Base-by-base conservation (phyloP, 495 filamentous ascomycete genomes). In the Penicillium silybi region DNA sequence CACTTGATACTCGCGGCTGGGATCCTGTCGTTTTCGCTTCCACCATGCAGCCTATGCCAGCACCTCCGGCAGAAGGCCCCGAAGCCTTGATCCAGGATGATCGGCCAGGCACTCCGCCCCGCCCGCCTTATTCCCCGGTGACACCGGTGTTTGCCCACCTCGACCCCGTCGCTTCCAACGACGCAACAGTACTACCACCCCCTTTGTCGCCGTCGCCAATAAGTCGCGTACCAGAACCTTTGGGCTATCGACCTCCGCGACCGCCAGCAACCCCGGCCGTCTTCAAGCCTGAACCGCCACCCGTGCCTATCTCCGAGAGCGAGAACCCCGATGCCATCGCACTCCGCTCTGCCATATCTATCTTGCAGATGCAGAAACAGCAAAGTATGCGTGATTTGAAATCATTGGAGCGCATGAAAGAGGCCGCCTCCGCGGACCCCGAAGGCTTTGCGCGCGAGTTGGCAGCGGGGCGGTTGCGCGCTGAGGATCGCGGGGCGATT, bases 261-360 rank as follows among this genome's bases (percentile, higher is more conserved):
- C 56, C 54, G 9, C 60, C 64, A 35, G 50, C 52, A 32, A 40
- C 35, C 8, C 56, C 62, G 6, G 52, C 68, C 2, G 59, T 62
- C 29, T 69, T 72, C 40, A 69, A 64, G 22, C 62, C 71, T 0
- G 66, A 73, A 44, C 87, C 87, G 0, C 67, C 76, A 0, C 72
- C 85, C 1, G 74, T 81, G 11, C 85, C 89, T 10, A 84, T 95
- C 59, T 80, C 82, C 48, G 85, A 90, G 65, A 85, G 84, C 55
- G 76, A 81, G 43, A 95, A 95, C 58, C 82, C 89, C 4, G 91
- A 96, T 72, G 89, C 84, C 1, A 85, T 95, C 19, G 91, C 91
- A 3, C 75, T 96, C 23, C 81, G 84, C 34, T 84, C 85, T 18
- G 86, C 90, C 3, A 87, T 95, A 57, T 82, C 85, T 3, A 84